Conservation (phyloP, 208 protist genomes). For the Acanthamoeba healyi region DNA sequence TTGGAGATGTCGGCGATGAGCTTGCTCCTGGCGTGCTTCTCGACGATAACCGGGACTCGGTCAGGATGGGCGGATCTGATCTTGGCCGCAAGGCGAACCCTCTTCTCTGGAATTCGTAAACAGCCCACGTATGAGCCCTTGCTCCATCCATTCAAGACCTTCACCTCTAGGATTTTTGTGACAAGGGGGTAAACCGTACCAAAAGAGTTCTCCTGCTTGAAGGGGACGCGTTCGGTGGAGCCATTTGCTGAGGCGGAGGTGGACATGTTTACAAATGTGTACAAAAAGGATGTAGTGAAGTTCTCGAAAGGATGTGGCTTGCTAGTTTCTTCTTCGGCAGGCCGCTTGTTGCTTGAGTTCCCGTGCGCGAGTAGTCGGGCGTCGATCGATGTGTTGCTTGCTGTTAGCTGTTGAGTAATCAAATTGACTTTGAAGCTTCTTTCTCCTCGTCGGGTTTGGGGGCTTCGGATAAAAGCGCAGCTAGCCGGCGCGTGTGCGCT, state of each 20-base stretch:
- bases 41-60: slow-evolving; percentile 52
- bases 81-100: neutral
- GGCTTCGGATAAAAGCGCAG: neutral
- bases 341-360: neutral
- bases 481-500: neutral
- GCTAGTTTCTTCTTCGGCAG: neutral
- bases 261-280: neutral
- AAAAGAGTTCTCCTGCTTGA: slow-evolving; percentile 68
- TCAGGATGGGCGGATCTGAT: slow-evolving; percentile 13
- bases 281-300: neutral
- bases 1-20: slow-evolving; percentile 88
- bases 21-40: slow-evolving; percentile 87
- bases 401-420: neutral
- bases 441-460: too few relatives aligned
- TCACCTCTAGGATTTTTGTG: too few relatives aligned
- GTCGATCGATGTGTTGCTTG: neutral
- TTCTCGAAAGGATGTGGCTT: neutral
- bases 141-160: too few relatives aligned
- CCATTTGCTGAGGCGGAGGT: neutral
- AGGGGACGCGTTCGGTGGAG: slow-evolving; percentile 36
- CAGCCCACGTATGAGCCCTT: too few relatives aligned
- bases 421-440: slow-evolving; percentile 19
- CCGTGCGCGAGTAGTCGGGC: too few relatives aligned
- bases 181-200: slow-evolving; percentile 30
- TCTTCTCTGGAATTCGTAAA: slow-evolving; percentile 41